Evolutionary conservation across 2,329 filamentous ascomycete genomes (phyloP), one percentile per base, ranked within the genome.

Genomic region (Colletotrichum endophyticum): DNA sequence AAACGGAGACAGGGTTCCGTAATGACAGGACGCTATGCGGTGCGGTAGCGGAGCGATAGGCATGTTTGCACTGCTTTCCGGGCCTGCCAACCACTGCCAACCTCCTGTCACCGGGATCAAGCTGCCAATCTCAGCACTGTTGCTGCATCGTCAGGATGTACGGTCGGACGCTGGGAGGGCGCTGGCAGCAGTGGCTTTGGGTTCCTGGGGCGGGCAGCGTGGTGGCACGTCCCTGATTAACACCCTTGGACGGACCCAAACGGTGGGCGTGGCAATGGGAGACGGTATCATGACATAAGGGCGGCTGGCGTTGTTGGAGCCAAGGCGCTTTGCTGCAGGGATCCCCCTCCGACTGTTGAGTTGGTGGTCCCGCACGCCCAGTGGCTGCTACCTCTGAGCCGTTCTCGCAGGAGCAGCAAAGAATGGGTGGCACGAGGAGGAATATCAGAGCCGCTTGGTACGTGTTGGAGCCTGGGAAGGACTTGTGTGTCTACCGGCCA

Each of bases 241-340:
- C 62, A 57, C 49, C 67, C 28, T 39, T 61, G 63, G 70, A 75
- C 70, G 70, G 73, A 62, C 25, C 73, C 57, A 76, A 73, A 76
- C 73, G 73, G 73, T 68, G 61, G 63, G 44, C 64, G 73, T 76
- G 73, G 44, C 73, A 64, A 49, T 44, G 61, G 53, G 34, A 57
- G 73, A 73, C 70, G 27, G 73, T 76, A 64, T 72, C 70, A 73
- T 76, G 73, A 73, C 64, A 73, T 73, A 67, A 59, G 72, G 53
- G 32, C 49, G 36, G 63, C 28, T 62, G 32, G 39, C n/a, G 36
- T 25, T 32, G 53, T 34, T 66, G 62, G 53, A 62, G 69, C 68
- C 73, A 73, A 68, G 73, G 32, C 34, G 27, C 44, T 30, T 34
- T 19, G 22, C 19, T 53, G 72, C 75, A 77, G 75, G 75, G 75